These are phyloP conservation scores for Ilyonectria mors-panacis DNA, from an alignment of 2,329 filamentous ascomycete genomes.

Conservation along the genomic window DNA sequence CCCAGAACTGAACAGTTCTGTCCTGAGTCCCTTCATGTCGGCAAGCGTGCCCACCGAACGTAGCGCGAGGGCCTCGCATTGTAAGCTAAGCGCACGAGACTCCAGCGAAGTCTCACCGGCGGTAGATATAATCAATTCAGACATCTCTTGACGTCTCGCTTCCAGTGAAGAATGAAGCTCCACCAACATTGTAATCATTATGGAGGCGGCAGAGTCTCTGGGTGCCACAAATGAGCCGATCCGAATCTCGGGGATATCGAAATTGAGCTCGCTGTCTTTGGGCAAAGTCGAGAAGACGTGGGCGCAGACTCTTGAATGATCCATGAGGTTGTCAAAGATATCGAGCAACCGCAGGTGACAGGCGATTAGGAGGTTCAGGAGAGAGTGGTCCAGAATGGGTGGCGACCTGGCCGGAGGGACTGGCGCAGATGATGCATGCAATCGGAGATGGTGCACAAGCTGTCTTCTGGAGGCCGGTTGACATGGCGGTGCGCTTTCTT, in stretches of 20 bases:
- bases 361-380: slow-evolving; percentile 55
- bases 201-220: slow-evolving; percentile 50
- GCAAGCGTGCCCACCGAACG: slow-evolving; percentile 38
- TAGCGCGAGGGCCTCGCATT: slow-evolving; percentile 48
- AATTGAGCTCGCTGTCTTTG: slow-evolving; percentile 47
- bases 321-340: slow-evolving; percentile 53
- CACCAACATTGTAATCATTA: slow-evolving; percentile 52
- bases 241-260: slow-evolving; percentile 58
- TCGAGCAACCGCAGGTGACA: slow-evolving; percentile 57
- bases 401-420: slow-evolving; percentile 28
- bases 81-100: slow-evolving; percentile 42
- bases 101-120: slow-evolving; percentile 32
- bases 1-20: slow-evolving; percentile 13
- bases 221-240: slow-evolving; percentile 58
- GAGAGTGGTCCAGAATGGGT: slow-evolving; percentile 50
- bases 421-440: slow-evolving; percentile 52
- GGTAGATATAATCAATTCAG: slow-evolving; percentile 20
- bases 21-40: slow-evolving; percentile 30
- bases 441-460: slow-evolving; percentile 49
- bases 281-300: slow-evolving; percentile 48
- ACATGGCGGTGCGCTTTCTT: slow-evolving; percentile 14
- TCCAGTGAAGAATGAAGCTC: slow-evolving; percentile 50
- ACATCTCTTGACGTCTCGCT: slow-evolving; percentile 33
- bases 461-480: slow-evolving; percentile 11
- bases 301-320: slow-evolving; percentile 51